Evolutionary conservation across 352 stramenopile genomes (phyloP), one percentile per base, ranked within the genome.

Genomic region (Phytophthora boehmeriae): DNA sequence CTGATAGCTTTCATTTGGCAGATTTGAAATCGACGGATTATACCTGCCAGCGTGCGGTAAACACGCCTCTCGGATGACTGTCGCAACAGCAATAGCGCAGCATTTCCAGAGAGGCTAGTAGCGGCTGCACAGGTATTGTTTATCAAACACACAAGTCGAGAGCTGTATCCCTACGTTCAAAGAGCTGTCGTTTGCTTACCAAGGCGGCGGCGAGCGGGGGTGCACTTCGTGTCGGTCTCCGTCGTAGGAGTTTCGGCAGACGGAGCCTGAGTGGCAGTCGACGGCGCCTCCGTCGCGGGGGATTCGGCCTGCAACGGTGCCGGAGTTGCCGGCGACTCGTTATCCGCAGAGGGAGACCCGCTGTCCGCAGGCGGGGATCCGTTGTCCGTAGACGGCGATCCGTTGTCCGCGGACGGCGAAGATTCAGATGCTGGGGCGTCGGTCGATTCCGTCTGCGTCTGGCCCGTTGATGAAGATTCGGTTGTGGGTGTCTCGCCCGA

Each of bases 221-320:
- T 60, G 17, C 58, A 66, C 48, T 66, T 66, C 4, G 49, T 60
- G 0, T 66, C 55, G 34, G 34, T 17, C 46, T 42, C 30, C 17
- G 34, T 34, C 30, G 47, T 5, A 13, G 16, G 11, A 9, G 10
- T 23, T 6, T 44, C 38, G 22, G 16, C 19, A 19, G 38, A 20
- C 38, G 38, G 38, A 10, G 38, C 14, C 27, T 49, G 32, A 0
- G 48, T 50, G 8, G 49, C 58, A 27, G 34, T 13, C 2, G 34
- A 41, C 34, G 34, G 34, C 4, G 34, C 34, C 16, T 41, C 4
- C 4, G 34, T 41, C 11, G 34, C 34, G 16, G 27, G 34, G 34
- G 10, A 19, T 5, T 41, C 34, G 11, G 34, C n/a, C n/a, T n/a
- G 10, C 11, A 9, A 14, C 34, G 34, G 34, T 13, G 34, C 9